Evolutionary conservation across 208 protist species (phyloP), one percentile per base, ranked within the genome.

Genomic region (Porcisia hertigi): DNA sequence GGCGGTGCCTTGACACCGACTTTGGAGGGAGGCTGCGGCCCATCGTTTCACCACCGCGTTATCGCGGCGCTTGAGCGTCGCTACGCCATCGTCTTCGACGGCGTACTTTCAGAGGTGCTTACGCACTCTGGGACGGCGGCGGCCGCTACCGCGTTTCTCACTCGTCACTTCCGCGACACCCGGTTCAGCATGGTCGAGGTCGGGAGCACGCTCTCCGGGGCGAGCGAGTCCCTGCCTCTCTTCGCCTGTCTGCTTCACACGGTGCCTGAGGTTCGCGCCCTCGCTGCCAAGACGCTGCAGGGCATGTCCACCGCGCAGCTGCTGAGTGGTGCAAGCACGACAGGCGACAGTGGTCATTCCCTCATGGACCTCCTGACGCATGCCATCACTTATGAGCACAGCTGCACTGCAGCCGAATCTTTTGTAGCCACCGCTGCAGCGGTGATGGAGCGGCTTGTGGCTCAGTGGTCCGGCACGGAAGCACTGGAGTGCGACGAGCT

Each of bases 231-330:
- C 45, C 81, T 97, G 70, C 93, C 93, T 18, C 81, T 97, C 12
- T 95, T 95, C 62, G 83, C 91, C 0, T 97, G 93, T 71, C 76
- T 97, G 45, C 76, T 95, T 30, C 93, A 97, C 80, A 81, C 89
- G 36, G 75, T 91, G 53, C 71, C 88, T 0, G 87, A 89, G 71
- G 90, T 95, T 69, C 89, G 91, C 9, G 76, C 77, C 57, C 47
- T 92, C 62, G 93, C 86, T 7, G 85, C 86, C 18, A 72, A 75
- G 63, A 82, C 83, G 39, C 69, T 96, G 60, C 59, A 76, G 36
- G 71, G 58, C 5, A 93, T 93, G 89, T 79, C 86, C 49, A 69
- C 84, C 25, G 60, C 67, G 53, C 81, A 91, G 79, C 83, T 93
- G 41, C 82, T 82, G 23, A 49, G 73, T 39, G 65, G 53, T 14